Evolutionary conservation across 2,329 filamentous ascomycete species (phyloP), one percentile per base, ranked within the genome.

Genomic region (Curvularia eragrostidis): DNA sequence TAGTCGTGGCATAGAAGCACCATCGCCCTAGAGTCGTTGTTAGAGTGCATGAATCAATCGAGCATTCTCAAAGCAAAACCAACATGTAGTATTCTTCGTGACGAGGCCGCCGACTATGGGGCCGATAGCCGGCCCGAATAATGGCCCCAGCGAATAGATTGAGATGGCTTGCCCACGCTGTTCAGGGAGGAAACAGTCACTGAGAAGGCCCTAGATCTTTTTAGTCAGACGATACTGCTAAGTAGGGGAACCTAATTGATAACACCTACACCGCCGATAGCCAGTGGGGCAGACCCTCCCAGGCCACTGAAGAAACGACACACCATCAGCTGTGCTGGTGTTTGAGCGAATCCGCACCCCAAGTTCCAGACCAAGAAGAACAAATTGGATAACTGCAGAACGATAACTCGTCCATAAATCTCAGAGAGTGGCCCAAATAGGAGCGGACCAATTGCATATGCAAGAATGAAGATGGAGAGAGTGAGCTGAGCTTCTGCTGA

Each of bases 1-100:
- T 88, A 1, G 86, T 85, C 0, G 87, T 89, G 0, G 85, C 81
- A 76, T 84, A 90, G 77, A 91, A 92, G 7, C 86, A 84, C 89
- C 89, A 92, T 38, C 89, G 83, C 90, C 43, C 43, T 46, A 21
- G 13, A 13, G 8, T 28, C 43, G 15, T 34, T 12, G 26, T 46
- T 6, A 46, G 43, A n/a, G 9, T 19, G 15, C 5, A 7, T 30
- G 3, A n/a, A 21, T n/a, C 15, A 13, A 12, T 13, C 3, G n/a
- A 30, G 9, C 10, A 2, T 3, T 10, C 2, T 30, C n/a, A n/a
- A 19, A 4, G n/a, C 3, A 28, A 5, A 19, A 19, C 43, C 19
- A 2, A 46, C 90, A 92, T 1, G 83, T 86, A 7, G 83, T 85
- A 60, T 84, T 79, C 65, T n/a, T n/a, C n/a, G n/a, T n/a, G n/a